Evolutionary conservation across 768 basidiomycete genomes (phyloP).

Genomic region (Boletus sp.): DNA sequence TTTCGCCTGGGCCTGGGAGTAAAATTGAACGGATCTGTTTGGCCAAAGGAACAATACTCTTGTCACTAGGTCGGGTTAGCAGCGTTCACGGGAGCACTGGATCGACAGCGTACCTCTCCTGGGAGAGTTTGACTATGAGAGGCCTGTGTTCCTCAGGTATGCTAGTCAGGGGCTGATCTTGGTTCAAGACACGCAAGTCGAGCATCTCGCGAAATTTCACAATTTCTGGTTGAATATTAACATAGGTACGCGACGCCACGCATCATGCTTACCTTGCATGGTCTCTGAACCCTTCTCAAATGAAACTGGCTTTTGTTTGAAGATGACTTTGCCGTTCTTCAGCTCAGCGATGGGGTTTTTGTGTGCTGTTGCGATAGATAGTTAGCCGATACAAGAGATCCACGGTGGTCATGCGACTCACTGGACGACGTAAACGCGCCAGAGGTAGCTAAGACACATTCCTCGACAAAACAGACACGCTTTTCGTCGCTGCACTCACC

Average conservation of each 20-base stretch:
- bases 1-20: conserved; percentile 60
- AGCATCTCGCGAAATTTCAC: conserved; percentile 75
- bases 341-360: conserved; percentile 54
- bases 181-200: conserved; percentile 46
- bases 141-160: conserved; percentile 71
- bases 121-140: conserved; percentile 75
- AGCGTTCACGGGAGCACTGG: not conserved
- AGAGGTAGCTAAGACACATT: conserved; percentile 10
- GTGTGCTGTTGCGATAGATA: conserved; percentile 31
- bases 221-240: conserved; percentile 48
- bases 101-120: conserved; percentile 66
- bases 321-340: conserved; percentile 71
- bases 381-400: not conserved
- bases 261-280: conserved; percentile 58
- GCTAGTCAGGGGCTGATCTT: conserved; percentile 46
- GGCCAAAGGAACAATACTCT: conserved; percentile 55
- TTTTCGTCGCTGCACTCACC: conserved; percentile 15
- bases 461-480: conserved; percentile 4
- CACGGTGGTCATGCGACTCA: conserved; percentile 8
- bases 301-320: conserved; percentile 71
- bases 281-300: conserved; percentile 81
- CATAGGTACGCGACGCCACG: not conserved
- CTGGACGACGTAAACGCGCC: conserved; percentile 10
- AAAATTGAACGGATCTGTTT: conserved; percentile 71
- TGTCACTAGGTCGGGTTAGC: conserved; percentile 54